Conservation (phyloP, 1,284 basidiomycete species). For the Paramarasmius palmivorus region DNA sequence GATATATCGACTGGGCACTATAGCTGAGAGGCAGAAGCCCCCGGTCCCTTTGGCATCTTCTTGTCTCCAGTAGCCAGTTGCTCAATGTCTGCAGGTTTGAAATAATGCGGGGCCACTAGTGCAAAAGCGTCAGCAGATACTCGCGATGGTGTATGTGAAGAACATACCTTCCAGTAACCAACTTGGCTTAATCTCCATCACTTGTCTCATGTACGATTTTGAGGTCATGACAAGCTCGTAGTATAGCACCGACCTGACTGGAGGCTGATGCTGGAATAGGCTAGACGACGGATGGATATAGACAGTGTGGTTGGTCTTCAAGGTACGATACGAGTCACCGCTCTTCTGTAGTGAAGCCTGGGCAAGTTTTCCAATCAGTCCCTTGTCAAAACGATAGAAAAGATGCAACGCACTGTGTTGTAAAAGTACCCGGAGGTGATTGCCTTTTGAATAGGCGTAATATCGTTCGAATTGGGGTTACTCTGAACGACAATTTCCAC, state of each 20-base stretch:
- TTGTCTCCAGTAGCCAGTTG: slow-evolving; percentile 80
- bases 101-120: slow-evolving; percentile 91
- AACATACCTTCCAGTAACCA: slow-evolving; percentile 89
- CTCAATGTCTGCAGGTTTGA: slow-evolving; percentile 87
- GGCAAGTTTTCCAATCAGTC: not conserved
- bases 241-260: slow-evolving; percentile 87
- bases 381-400: not conserved
- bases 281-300: slow-evolving; percentile 96
- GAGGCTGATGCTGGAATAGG: slow-evolving; percentile 94
- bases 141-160: slow-evolving; percentile 1
- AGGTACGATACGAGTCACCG: slow-evolving; percentile 89
- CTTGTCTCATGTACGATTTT: slow-evolving; percentile 88
- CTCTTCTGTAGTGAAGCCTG: slow-evolving; percentile 88
- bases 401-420: slow-evolving; percentile 73
- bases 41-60: slow-evolving; percentile 83
- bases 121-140: slow-evolving; percentile 9
- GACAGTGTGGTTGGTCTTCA: slow-evolving; percentile 95
- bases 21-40: slow-evolving; percentile 25
- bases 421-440: slow-evolving; percentile 96
- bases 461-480: slow-evolving; percentile 90
- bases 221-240: slow-evolving; percentile 93
- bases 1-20: too few relatives aligned
- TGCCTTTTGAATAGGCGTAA: slow-evolving; percentile 92
- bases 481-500: slow-evolving; percentile 90
- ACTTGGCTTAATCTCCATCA: slow-evolving; percentile 95